These are phyloP conservation scores for Pichiaceae sp. DNA, from an alignment of 1,139 yeast species.

Conservation along the genomic window DNA sequence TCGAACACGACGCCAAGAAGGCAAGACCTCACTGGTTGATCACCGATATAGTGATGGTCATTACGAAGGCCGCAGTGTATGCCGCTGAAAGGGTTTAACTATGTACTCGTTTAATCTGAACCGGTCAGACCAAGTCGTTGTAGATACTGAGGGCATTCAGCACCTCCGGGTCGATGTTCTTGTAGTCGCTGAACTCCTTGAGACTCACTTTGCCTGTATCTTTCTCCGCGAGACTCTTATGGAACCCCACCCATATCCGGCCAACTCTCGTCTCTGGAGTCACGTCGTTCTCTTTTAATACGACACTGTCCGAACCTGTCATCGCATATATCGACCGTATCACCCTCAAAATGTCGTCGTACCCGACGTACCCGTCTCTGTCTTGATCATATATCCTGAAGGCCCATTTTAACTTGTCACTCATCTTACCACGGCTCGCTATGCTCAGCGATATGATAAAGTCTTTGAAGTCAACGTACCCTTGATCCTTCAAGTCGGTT, in stretches of 20 bases:
- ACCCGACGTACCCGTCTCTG: slow-evolving; percentile 65
- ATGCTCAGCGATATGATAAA: slow-evolving; percentile 83
- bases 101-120: neutral
- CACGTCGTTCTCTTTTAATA: slow-evolving; percentile 81
- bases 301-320: slow-evolving; percentile 91
- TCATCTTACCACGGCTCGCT: slow-evolving; percentile 81
- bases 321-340: slow-evolving; percentile 83
- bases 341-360: slow-evolving; percentile 71
- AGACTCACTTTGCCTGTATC: slow-evolving; percentile 59
- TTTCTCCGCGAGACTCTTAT: slow-evolving; percentile 57
- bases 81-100: slow-evolving; percentile 70
- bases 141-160: slow-evolving; percentile 72
- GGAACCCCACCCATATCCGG: slow-evolving; percentile 50
- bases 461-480: slow-evolving; percentile 84
- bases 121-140: slow-evolving; percentile 58
- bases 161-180: slow-evolving; percentile 76
- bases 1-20: slow-evolving; percentile 81
- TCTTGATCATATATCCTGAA: slow-evolving; percentile 81
- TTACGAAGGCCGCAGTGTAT: slow-evolving; percentile 86
- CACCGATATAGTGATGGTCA: slow-evolving; percentile 78
- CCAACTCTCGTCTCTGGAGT: slow-evolving; percentile 86
- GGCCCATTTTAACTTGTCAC: slow-evolving; percentile 83
- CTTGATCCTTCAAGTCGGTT: slow-evolving; percentile 77
- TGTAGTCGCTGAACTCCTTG: slow-evolving; percentile 78
- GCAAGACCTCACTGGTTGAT: slow-evolving; percentile 88